Percentiles rank a stretch among this genome's conserved stretches.
Evolutionary conservation across 208 protist genomes (phyloP).

Genomic region (Endotrypanum monterogeii): DNA sequence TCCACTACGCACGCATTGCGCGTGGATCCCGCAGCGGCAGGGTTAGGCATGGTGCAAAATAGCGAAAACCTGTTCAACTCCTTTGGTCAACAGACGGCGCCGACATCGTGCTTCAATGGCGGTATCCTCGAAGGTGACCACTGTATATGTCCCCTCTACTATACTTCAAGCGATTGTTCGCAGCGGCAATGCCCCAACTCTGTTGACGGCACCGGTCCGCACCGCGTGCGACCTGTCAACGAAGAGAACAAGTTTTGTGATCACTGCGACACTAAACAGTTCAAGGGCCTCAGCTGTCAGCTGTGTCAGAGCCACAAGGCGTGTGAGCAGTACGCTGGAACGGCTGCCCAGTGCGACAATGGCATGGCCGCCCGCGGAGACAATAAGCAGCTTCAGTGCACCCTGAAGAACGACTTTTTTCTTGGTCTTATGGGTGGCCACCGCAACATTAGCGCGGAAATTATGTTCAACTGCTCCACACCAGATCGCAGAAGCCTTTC

Average conservation of each 20-base stretch:
- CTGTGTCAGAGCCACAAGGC: constrained; percentile 56
- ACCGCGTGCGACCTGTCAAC: constrained; percentile 46
- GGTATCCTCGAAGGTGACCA: constrained; percentile 26
- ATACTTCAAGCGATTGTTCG: constrained; percentile 45
- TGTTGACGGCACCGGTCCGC: constrained; percentile 32
- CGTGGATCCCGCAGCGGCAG: neutral
- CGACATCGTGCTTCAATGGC: constrained; percentile 55
- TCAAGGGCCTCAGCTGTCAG: constrained; percentile 70
- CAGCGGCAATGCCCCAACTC: constrained; percentile 74
- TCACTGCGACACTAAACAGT: constrained; percentile 37
- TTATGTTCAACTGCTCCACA: constrained; percentile 72
- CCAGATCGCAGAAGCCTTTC: constrained; percentile 46
- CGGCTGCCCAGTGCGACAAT: constrained; percentile 41
- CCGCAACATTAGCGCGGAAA: constrained; percentile 61
- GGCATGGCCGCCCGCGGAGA: constrained; percentile 49
- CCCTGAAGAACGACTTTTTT: constrained; percentile 54
- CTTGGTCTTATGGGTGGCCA: constrained; percentile 62
- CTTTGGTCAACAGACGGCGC: neutral
- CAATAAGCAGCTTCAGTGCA: constrained; percentile 84
- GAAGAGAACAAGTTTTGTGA: constrained; percentile 48
- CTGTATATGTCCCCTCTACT: constrained; percentile 72
- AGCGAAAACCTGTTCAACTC: neutral
- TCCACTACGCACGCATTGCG: neutral
- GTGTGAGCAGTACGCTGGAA: constrained; percentile 43
- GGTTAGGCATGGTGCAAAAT: neutral